These are phyloP conservation scores for Cadophora sp. DNA, from an alignment of 2,329 filamentous ascomycete genomes.

Conservation along the genomic window DNA sequence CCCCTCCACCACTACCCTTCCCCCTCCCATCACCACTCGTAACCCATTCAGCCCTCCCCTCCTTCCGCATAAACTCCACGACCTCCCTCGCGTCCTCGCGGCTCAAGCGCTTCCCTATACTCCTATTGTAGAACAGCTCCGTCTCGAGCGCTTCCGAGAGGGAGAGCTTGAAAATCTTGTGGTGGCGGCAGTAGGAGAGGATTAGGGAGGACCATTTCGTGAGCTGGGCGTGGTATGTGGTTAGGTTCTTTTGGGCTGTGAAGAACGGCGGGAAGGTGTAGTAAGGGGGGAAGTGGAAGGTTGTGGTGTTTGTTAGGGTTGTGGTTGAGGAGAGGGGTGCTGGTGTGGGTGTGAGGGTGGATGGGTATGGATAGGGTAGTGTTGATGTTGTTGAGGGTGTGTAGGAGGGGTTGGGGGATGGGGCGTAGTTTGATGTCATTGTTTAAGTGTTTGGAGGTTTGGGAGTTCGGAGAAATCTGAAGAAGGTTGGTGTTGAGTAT, in stretches of 20 bases:
- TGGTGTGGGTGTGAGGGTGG: not conserved
- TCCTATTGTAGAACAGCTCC: slow-evolving; percentile 63
- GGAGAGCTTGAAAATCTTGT: slow-evolving; percentile 78
- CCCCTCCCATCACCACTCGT: slow-evolving; percentile 49
- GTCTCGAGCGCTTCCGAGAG: slow-evolving; percentile 66
- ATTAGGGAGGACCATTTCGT: slow-evolving; percentile 87
- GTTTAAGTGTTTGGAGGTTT: not conserved
- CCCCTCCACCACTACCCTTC: slow-evolving; percentile 87
- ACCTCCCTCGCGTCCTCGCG: slow-evolving; percentile 62
- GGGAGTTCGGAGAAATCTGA: not conserved
- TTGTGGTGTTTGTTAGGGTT: not conserved
- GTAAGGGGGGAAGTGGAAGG: slow-evolving; percentile 65
- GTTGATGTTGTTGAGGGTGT: slow-evolving; percentile 1
- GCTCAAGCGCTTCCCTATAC: slow-evolving; percentile 58
- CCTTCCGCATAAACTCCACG: slow-evolving; percentile 63
- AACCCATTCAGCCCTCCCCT: slow-evolving; percentile 73
- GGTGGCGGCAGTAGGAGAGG: slow-evolving; percentile 80
- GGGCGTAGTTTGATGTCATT: slow-evolving; percentile 14
- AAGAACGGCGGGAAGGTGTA: slow-evolving; percentile 87
- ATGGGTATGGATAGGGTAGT: not conserved
- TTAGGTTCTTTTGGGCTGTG: slow-evolving; percentile 77
- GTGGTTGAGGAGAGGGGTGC: not conserved
- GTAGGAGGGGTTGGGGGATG: not conserved
- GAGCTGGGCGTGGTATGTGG: slow-evolving; percentile 77
- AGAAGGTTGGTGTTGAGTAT: not conserved